Evolutionary conservation across 352 stramenopile genomes (phyloP), one percentile per base, ranked within the genome.

Genomic region (Phytopythium helicoides): DNA sequence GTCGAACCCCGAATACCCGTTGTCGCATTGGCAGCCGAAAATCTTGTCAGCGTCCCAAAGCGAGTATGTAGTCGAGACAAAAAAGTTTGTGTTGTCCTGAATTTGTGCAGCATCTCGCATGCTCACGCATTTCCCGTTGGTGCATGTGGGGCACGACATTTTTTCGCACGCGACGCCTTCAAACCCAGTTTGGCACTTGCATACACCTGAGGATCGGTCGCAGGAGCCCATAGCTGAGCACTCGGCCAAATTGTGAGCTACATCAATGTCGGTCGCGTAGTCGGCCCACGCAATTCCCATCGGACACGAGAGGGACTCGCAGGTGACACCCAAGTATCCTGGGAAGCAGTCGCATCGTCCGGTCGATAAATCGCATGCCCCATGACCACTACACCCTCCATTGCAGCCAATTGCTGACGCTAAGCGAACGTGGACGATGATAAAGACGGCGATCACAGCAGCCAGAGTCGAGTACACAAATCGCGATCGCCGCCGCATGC

Each of bases 171-270:
- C 89, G 9, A 71, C 66, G 26, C 83, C 83, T 62, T 89, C 75
- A 53, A 87, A 92, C 42, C 81, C 77, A 10, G 54, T 23, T 25
- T 78, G 58, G 52, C 83, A 90, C 23, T 53, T 55, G 52, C 81
- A 93, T 14, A 54, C 45, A 9, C 92, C 92, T 0, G 68, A 86
- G 3, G 50, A 59, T 36, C 83, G 70, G 60, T 97, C 78, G 59
- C 91, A 97, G 23, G 68, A 35, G 40, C 91, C 91, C 71, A 88
- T 90, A 53, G 85, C 82, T 40, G 75, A 89, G 56, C 91, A 98
- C 56, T 97, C 90, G 11, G 68, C 76, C 28, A 73, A 59, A 39
- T 72, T 75, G 60, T 98, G 92, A 12, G 89, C 90, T 31, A 56
- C 68, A 55, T 89, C 72, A 2, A 55, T 56, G 28, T 39, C 61